Conservation (phyloP, 2,329 filamentous ascomycete genomes). For the Botrytis porri region DNA sequence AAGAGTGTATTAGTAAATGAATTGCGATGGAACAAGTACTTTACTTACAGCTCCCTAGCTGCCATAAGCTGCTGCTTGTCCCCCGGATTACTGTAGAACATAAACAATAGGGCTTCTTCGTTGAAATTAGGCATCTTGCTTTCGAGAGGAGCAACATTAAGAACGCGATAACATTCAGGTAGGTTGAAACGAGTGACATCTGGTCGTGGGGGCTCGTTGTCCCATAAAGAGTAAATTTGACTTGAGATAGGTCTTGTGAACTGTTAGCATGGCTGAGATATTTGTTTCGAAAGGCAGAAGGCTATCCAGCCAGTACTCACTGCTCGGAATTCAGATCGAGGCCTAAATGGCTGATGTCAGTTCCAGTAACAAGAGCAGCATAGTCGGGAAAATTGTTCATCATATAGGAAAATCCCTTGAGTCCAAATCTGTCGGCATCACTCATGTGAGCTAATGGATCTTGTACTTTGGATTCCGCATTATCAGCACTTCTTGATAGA, state of each 20-base stretch:
- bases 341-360: conserved; percentile 56
- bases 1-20: conserved; percentile 18
- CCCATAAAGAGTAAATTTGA: conserved; percentile 60
- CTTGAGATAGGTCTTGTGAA: conserved; percentile 46
- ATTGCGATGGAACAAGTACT: not conserved
- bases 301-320: conserved; percentile 44
- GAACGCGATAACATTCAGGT: conserved; percentile 65
- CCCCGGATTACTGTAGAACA: conserved; percentile 64
- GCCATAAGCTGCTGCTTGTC: conserved; percentile 63
- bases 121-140: conserved; percentile 65
- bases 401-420: conserved; percentile 58
- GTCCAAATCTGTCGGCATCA: conserved; percentile 61
- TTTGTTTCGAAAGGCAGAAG: conserved; percentile 12
- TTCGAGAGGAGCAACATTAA: conserved; percentile 63
- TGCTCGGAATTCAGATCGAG: conserved; percentile 56
- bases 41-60: conserved; percentile 58
- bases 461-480: conserved; percentile 42
- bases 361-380: conserved; percentile 57
- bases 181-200: conserved; percentile 55
- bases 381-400: conserved; percentile 65
- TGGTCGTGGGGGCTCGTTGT: conserved; percentile 57
- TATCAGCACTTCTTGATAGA: conserved; percentile 32
- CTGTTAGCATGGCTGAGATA: not conserved
- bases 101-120: conserved; percentile 67
- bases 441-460: conserved; percentile 61